Evolutionary conservation across 2,329 filamentous ascomycete species (phyloP).

Genomic region (Chrysosporium keratinophilum): DNA sequence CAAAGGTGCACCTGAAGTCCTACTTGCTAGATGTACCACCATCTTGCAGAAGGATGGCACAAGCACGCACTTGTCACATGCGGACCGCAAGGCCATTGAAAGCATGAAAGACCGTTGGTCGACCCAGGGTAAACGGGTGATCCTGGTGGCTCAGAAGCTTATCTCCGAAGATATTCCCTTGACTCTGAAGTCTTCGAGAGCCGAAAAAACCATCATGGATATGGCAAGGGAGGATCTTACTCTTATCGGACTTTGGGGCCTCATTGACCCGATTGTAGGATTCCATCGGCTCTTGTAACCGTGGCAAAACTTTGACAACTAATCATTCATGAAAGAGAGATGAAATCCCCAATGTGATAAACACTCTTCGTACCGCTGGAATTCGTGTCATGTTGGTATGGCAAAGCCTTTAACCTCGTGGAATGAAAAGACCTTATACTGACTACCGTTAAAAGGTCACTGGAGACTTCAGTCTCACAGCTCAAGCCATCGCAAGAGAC

Average conservation of each 20-base stretch:
- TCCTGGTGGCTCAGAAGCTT: slow-evolving; percentile 54
- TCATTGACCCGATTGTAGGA: slow-evolving; percentile 47
- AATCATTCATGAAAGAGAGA: slow-evolving; percentile 30
- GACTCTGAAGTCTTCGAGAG: slow-evolving; percentile 36
- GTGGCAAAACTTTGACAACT: background rate
- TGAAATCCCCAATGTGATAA: slow-evolving; percentile 49
- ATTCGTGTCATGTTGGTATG: slow-evolving; percentile 67
- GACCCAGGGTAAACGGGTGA: slow-evolving; percentile 55
- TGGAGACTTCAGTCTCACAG: slow-evolving; percentile 66
- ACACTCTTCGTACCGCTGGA: slow-evolving; percentile 57
- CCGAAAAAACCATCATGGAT: slow-evolving; percentile 49
- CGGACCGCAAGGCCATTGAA: slow-evolving; percentile 42
- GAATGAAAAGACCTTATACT: background rate
- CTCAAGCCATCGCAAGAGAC: slow-evolving; percentile 59
- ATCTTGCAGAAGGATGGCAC: slow-evolving; percentile 49
- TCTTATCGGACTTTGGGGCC: slow-evolving; percentile 48
- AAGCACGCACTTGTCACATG: slow-evolving; percentile 40
- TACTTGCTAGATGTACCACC: slow-evolving; percentile 53
- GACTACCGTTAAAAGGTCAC: slow-evolving; percentile 45
- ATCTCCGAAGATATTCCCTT: slow-evolving; percentile 43
- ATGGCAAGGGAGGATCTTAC: slow-evolving; percentile 42
- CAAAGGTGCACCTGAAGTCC: slow-evolving; percentile 67
- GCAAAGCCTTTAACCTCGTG: background rate
- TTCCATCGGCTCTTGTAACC: background rate
- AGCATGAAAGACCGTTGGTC: slow-evolving; percentile 59